These are phyloP conservation scores for Protomyces inouyei DNA, from an alignment of 1,139 yeast genomes.

Conservation along the genomic window DNA sequence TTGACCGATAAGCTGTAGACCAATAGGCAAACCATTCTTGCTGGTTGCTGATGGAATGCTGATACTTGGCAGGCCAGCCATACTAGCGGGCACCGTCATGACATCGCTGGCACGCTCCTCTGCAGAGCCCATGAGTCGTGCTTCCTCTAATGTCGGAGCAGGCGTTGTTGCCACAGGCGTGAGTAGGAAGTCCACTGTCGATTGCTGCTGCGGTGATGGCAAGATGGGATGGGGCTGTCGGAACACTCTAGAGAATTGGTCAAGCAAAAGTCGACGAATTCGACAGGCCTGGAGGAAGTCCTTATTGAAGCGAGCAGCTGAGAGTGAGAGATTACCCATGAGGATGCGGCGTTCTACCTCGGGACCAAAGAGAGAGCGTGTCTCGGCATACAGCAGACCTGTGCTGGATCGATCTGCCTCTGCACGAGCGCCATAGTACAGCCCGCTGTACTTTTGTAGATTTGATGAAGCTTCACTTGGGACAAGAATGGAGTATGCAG, in stretches of 20 bases:
- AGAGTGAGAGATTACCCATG: constrained; percentile 79
- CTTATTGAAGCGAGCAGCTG: constrained; percentile 57
- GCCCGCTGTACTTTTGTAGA: constrained; percentile 81
- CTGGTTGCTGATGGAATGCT: constrained; percentile 55
- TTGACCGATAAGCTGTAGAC: constrained; percentile 79
- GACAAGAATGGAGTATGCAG: constrained; percentile 79
- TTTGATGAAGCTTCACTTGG: constrained; percentile 95
- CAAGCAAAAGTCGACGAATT: constrained; percentile 55
- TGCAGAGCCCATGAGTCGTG: constrained; percentile 45
- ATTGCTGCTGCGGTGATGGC: constrained; percentile 24
- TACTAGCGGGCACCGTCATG: constrained; percentile 80
- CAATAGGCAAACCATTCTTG: constrained; percentile 45
- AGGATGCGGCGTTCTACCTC: constrained; percentile 81
- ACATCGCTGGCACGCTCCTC: constrained; percentile 74
- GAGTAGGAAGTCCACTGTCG: constrained; percentile 63
- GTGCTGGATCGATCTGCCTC: constrained; percentile 42
- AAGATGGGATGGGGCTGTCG: constrained; percentile 6
- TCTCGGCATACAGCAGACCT: constrained; percentile 48
- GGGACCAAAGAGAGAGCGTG: constrained; percentile 63
- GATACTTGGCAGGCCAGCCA: constrained; percentile 86
- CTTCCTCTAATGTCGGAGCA: constrained; percentile 49
- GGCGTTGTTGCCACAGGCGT: constrained; percentile 66
- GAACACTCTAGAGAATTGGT: constrained; percentile 65
- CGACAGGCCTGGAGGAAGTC: constrained; percentile 74
- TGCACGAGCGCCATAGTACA: constrained; percentile 67